Percentiles rank a stretch among this genome's conserved stretches.
Conservation (phyloP, 2,329 filamentous ascomycete species). For the Juglanconis oblonga region DNA sequence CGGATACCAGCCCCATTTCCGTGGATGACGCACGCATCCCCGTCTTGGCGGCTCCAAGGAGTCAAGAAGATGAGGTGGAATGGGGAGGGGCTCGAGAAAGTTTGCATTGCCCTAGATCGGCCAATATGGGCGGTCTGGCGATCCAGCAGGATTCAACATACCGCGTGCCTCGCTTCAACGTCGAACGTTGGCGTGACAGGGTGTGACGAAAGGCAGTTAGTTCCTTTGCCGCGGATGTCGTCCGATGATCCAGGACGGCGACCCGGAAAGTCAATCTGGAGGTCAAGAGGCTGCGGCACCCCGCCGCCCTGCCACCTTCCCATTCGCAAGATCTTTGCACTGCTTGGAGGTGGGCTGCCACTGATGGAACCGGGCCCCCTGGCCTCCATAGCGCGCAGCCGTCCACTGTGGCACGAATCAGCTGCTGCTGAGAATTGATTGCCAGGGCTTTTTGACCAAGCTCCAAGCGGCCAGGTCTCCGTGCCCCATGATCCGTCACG, state of each 20-base stretch:
- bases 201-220: constrained; percentile 2
- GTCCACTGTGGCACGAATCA: constrained; percentile 13
- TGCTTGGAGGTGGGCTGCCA: background rate
- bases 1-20: background rate
- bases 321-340: background rate
- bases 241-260: constrained; percentile 9
- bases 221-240: constrained; percentile 13
- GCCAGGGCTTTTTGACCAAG: background rate
- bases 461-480: constrained; percentile 1
- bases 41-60: background rate
- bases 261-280: background rate
- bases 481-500: background rate
- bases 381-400: background rate
- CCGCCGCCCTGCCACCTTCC: constrained; percentile 1
- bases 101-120: constrained; percentile 8
- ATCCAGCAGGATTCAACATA: constrained; percentile 10
- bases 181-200: constrained; percentile 2
- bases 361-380: background rate
- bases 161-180: constrained; percentile 7
- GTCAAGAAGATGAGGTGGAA: background rate
- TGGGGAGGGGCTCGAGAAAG: constrained; percentile 2
- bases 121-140: background rate
- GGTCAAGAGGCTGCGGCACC: constrained; percentile 11
- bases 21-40: constrained; percentile 6
- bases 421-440: constrained; percentile 6